Evolutionary conservation across 106 monocot species (phyloP).

Genomic region (Dioscorea alata): DNA sequence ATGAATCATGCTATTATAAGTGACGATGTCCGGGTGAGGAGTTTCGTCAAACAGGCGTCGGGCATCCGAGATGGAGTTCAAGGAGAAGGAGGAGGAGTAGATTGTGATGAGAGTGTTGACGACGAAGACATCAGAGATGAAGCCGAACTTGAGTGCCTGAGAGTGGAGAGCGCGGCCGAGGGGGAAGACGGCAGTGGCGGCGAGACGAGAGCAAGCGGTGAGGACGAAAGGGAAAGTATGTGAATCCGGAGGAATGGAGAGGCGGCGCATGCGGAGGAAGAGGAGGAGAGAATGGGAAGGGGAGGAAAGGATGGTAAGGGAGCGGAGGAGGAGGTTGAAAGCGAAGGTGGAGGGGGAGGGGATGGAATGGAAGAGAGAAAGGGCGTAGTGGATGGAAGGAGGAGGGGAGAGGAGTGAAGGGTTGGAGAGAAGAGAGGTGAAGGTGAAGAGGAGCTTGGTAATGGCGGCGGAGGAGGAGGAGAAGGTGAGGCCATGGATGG

Average conservation of each 20-base stretch:
- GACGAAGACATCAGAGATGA: conserved; percentile 17
- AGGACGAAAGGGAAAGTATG: conserved; percentile 58
- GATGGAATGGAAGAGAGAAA: conserved; percentile 27
- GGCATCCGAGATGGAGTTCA: conserved; percentile 15
- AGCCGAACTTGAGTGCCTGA: conserved; percentile 29
- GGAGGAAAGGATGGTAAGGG: conserved; percentile 20
- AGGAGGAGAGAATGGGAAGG: conserved; percentile 19
- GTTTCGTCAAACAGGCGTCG: conserved; percentile 13
- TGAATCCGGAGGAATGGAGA: conserved; percentile 28
- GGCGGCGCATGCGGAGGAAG: conserved; percentile 25
- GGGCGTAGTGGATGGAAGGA: conserved; percentile 16
- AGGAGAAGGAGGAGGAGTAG: conserved; percentile 15
- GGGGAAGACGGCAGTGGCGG: background rate
- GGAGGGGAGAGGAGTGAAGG: conserved; percentile 3
- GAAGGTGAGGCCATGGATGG: conserved; percentile 5
- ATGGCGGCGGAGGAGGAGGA: background rate
- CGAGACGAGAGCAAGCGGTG: conserved; percentile 20
- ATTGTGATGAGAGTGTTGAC: conserved; percentile 33
- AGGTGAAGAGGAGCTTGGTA: conserved; percentile 10
- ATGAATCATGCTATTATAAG: conserved; percentile 39
- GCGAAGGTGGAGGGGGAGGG: conserved; percentile 29
- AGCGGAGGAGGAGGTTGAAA: conserved; percentile 39
- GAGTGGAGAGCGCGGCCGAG: conserved; percentile 30
- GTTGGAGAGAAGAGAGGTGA: conserved; percentile 11
- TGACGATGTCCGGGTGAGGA: conserved; percentile 24